Evolutionary conservation across 129 eudicot species (phyloP), one percentile per base, ranked within the genome.

Genomic region (Pulicaria dysenterica): DNA sequence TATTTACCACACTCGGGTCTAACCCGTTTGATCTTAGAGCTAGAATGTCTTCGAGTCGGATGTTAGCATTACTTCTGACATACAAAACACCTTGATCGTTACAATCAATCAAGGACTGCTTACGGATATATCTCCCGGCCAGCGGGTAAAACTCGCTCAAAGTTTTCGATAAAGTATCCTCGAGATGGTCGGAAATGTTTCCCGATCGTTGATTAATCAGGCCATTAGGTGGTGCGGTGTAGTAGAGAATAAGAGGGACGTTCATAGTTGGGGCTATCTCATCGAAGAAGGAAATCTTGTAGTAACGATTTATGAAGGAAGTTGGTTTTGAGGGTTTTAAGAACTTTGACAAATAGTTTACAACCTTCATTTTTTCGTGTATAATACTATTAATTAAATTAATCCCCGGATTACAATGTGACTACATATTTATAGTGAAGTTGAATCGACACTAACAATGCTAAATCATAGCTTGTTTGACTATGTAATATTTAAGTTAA

Each of bases 161-260:
- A 31, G 71, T 57, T 31, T 61, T 51, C 0, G 67, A 72, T 3
- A 78, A 38, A 5, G 83, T 67, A 15, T 14, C 59, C 80, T 65
- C 64, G 48, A 75, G 56, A 16, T 45, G 80, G 67, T 55, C 73
- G 44, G 10, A 55, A 15, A 66, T 65, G 24, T 74, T 68, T n/a
- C 17, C 64, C 47, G 3, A 37, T 14, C 0, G 58, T 31, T n/a
- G 42, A 5, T 69, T n/a, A n/a, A n/a, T 56, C 4, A 3, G 49
- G 37, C 8, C 43, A 3, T 17, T 61, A 5, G 67, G 2, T 31
- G 64, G 73, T 15, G 73, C 16, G 5, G 24, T 19, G 73, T 83
- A 83, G 64, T 79, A 83, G 51, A 79, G 76, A 60, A 83, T 72
- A 44, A 69, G 40, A 19, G 83, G 81, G 50, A 83, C 58, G 56